phyloP scores from a whole-genome alignment of 495 filamentous ascomycete species.

The Penicillium atrosanguineum region DNA sequence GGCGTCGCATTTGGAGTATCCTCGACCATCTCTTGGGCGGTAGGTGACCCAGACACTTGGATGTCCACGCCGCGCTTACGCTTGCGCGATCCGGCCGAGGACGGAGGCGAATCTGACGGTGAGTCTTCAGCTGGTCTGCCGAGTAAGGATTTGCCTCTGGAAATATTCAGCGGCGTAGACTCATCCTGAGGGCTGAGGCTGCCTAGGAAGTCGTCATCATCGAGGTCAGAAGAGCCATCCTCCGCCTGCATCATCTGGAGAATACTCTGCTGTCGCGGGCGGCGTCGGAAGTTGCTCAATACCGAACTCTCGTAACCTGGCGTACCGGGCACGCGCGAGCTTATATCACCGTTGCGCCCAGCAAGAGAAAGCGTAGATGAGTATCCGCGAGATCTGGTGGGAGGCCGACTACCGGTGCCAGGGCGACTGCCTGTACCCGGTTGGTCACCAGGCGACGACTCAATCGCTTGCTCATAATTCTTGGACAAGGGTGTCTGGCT shows the following conservation, averaged over 20 bases:
- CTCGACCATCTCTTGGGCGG: conserved; percentile 13
- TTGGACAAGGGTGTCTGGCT: conserved; percentile 37
- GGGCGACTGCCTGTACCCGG: conserved; percentile 36
- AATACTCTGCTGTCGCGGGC: conserved; percentile 66
- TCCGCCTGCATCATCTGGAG: conserved; percentile 59
- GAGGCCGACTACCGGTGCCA: conserved; percentile 43
- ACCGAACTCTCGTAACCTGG: conserved; percentile 57
- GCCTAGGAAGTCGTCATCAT: conserved; percentile 54
- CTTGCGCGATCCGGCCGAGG: conserved; percentile 35
- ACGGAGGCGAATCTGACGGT: conserved; percentile 20
- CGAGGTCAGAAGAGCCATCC: conserved; percentile 45
- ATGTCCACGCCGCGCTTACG: conserved; percentile 30
- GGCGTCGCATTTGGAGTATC: conserved; percentile 21
- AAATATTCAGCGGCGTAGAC: conserved; percentile 59
- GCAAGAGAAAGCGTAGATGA: conserved; percentile 45
- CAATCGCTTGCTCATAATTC: conserved; percentile 38
- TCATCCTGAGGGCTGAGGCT: conserved; percentile 63
- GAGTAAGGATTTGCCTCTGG: conserved; percentile 33
- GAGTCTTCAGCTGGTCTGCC: conserved; percentile 16
- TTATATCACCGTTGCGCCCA: conserved; percentile 41
- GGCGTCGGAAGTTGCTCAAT: conserved; percentile 59
- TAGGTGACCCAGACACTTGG: conserved; percentile 25
- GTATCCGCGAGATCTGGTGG: conserved; percentile 47
- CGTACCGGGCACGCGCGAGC: conserved; percentile 44
- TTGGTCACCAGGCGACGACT: conserved; percentile 38